Evolutionary conservation across 179 eudicot genomes (phyloP).

Genomic region (Gypsophila paniculata): DNA sequence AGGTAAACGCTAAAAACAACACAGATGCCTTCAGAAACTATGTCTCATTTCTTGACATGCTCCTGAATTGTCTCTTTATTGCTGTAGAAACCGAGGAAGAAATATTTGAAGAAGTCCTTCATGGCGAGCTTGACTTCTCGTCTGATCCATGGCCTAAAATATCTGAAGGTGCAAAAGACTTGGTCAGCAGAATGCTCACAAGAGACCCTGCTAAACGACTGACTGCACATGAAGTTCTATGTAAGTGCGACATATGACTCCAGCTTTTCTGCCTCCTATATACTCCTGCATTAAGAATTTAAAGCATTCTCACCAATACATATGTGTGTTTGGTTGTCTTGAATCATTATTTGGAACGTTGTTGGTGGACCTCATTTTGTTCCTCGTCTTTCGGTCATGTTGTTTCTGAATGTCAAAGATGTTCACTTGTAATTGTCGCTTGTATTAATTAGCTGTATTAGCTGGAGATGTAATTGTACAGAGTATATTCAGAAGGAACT

Average conservation of each 20-base stretch:
- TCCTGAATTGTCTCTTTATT: background rate
- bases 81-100: conserved; percentile 39
- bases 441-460: no score
- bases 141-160: conserved; percentile 57
- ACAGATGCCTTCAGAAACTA: background rate
- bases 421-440: no score
- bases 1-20: conserved; percentile 10
- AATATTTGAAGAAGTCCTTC: conserved; percentile 42
- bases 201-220: conserved; percentile 46
- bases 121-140: conserved; percentile 47
- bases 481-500: no score
- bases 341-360: no score
- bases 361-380: background rate
- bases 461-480: no score
- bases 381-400: background rate
- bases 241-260: conserved; percentile 22
- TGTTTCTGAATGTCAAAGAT: no score
- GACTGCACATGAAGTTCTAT: conserved; percentile 50
- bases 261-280: background rate
- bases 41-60: background rate
- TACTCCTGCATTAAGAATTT: background rate
- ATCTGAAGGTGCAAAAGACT: conserved; percentile 54
- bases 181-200: conserved; percentile 45
- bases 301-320: background rate
- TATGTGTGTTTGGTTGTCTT: no score